phyloP scores from a whole-genome alignment of 164 flowering plant genomes.

The Magnolia kwangsiensis region DNA sequence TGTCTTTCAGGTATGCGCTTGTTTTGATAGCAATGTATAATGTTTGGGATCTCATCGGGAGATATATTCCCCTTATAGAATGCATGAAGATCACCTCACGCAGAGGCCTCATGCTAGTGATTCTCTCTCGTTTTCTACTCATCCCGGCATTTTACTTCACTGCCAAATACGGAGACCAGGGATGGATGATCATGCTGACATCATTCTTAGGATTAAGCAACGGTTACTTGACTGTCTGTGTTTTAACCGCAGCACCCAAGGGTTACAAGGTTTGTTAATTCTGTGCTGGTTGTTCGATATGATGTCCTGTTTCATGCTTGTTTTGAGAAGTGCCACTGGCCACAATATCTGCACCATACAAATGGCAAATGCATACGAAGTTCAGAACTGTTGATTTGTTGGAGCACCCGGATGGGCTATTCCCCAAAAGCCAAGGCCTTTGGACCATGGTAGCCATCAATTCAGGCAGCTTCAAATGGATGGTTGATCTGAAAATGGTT shows the following conservation, averaged over 20 bases:
- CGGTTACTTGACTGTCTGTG: slow-evolving; percentile 62
- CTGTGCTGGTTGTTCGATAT: no score
- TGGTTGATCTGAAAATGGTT: no score
- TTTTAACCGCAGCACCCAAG: slow-evolving; percentile 53
- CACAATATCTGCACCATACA: no score
- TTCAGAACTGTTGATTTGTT: background rate
- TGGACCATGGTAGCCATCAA: background rate
- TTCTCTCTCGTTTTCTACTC: slow-evolving; percentile 46
- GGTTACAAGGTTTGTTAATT: slow-evolving; percentile 51
- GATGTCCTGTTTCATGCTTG: background rate
- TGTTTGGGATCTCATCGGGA: slow-evolving; percentile 64
- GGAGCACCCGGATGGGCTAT: background rate
- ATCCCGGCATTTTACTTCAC: slow-evolving; percentile 63
- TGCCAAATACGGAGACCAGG: slow-evolving; percentile 58
- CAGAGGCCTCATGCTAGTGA: slow-evolving; percentile 35
- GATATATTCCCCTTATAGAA: slow-evolving; percentile 57
- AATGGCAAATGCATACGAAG: background rate
- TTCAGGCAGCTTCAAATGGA: background rate
- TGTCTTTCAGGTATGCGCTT: slow-evolving; percentile 58
- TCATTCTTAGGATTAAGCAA: slow-evolving; percentile 55
- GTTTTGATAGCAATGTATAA: slow-evolving; percentile 76
- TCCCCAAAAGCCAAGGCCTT: background rate
- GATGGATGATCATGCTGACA: slow-evolving; percentile 59
- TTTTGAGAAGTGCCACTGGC: no score
- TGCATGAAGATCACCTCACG: slow-evolving; percentile 47